A percentile compares a stretch with the other conserved stretches of the same genome.
Conservation (phyloP, 768 basidiomycete genomes). For the Boletus fagicola region DNA sequence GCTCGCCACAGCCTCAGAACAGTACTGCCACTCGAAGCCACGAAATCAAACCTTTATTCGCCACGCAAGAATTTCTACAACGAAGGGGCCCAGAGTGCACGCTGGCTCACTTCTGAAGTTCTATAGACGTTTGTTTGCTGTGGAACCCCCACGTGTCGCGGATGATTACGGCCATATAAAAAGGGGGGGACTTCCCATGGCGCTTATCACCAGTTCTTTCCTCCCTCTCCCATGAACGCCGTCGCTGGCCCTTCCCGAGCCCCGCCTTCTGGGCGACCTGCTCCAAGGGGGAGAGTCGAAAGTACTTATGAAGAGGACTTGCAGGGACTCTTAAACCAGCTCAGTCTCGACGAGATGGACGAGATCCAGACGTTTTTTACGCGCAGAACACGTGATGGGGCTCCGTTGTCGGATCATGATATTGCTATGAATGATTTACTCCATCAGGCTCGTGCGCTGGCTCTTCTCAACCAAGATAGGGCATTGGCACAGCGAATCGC, state of each 20-base stretch:
- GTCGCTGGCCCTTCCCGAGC: conserved; percentile 27
- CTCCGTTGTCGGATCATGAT: conserved; percentile 23
- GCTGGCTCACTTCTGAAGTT: not conserved
- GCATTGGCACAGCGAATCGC: conserved; percentile 22
- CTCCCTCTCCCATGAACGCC: conserved; percentile 23
- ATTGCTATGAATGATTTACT: conserved; percentile 26
- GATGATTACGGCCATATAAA: conserved; percentile 1
- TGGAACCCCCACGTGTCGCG: conserved; percentile 5
- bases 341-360: conserved; percentile 21
- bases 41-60: not conserved
- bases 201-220: conserved; percentile 9
- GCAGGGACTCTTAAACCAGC: conserved; percentile 17
- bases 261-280: not conserved
- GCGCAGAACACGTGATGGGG: conserved; percentile 2
- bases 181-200: not conserved
- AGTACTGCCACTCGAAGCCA: not conserved
- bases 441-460: conserved; percentile 22
- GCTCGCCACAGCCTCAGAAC: not conserved
- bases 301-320: conserved; percentile 30
- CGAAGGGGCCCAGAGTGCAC: not conserved
- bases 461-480: conserved; percentile 20
- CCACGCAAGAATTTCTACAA: not conserved
- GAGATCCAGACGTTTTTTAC: conserved; percentile 14
- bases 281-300: conserved; percentile 13
- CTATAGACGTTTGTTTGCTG: not conserved